These are phyloP conservation scores for Anaeromyces robustus DNA, from an alignment of 192 early-diverging fungal species.

Conservation along the genomic window DNA sequence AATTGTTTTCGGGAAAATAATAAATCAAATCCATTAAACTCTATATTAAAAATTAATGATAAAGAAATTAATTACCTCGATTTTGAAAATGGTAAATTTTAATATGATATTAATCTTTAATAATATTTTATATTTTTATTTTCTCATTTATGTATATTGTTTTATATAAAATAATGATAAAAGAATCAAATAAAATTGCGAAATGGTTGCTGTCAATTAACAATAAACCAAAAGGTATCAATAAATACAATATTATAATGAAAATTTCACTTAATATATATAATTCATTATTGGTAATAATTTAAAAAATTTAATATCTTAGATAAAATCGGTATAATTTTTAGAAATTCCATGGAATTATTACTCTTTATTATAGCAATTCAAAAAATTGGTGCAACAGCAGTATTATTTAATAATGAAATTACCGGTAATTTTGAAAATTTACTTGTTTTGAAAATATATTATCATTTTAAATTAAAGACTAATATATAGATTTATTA, in stretches of 20 bases:
- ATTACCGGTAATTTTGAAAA: neutral
- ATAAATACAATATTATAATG: too few relatives aligned
- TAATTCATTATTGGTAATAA: too few relatives aligned
- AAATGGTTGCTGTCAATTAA: neutral
- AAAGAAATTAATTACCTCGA: neutral
- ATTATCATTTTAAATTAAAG: too few relatives aligned
- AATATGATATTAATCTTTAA: too few relatives aligned
- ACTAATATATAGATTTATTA: too few relatives aligned
- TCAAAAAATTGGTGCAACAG: neutral
- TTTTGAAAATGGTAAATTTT: neutral
- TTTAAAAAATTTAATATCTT: too few relatives aligned
- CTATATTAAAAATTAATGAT: neutral
- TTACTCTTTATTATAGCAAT: neutral
- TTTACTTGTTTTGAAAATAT: too few relatives aligned
- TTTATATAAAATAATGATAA: neutral
- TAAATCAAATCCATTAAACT: neutral
- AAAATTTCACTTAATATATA: too few relatives aligned
- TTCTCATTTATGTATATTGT: too few relatives aligned
- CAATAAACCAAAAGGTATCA: neutral
- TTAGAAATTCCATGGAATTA: neutral
- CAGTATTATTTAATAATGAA: neutral
- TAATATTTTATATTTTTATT: too few relatives aligned
- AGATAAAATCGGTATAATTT: neutral
- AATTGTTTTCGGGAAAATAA: neutral
- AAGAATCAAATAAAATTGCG: neutral